Evolutionary conservation across 2,329 filamentous ascomycete species (phyloP).

Genomic region (Biscogniauxia mediterranea): DNA sequence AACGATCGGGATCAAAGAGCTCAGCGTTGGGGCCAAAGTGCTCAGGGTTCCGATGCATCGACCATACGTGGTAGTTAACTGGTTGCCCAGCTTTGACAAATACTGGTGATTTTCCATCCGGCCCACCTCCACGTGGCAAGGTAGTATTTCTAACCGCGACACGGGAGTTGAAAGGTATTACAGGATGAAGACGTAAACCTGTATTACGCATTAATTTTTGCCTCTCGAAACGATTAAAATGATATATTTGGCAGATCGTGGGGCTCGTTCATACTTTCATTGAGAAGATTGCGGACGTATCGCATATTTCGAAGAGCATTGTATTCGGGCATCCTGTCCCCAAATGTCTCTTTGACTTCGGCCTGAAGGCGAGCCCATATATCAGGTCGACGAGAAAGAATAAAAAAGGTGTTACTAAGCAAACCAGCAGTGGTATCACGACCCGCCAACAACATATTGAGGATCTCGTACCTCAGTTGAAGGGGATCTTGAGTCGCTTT

Average conservation of each 20-base stretch:
- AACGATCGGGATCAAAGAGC: constrained; percentile 16
- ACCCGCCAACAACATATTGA: constrained; percentile 45
- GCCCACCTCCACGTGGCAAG: constrained; percentile 47
- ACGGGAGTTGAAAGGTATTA: constrained; percentile 7
- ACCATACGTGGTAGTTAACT: constrained; percentile 39
- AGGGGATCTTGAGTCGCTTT: constrained; percentile 41
- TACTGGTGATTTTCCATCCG: constrained; percentile 41
- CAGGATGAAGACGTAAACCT: constrained; percentile 4
- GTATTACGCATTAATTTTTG: not conserved
- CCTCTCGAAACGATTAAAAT: not conserved
- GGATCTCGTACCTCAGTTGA: constrained; percentile 44
- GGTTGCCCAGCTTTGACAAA: constrained; percentile 42
- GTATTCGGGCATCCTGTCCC: constrained; percentile 43
- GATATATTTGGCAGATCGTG: not conserved
- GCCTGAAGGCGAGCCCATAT: constrained; percentile 43
- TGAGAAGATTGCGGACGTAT: constrained; percentile 4
- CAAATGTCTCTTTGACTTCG: constrained; percentile 48
- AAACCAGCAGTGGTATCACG: constrained; percentile 54
- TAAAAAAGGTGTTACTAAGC: constrained; percentile 47
- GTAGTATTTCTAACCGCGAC: constrained; percentile 32
- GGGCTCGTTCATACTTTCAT: constrained; percentile 1
- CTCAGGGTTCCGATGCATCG: constrained; percentile 29
- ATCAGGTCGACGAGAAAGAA: constrained; percentile 39
- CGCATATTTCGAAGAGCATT: constrained; percentile 1
- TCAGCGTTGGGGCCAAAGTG: constrained; percentile 27